Conservation (phyloP, 345 rosid genomes). For the Excoecaria cochinchinensis region DNA sequence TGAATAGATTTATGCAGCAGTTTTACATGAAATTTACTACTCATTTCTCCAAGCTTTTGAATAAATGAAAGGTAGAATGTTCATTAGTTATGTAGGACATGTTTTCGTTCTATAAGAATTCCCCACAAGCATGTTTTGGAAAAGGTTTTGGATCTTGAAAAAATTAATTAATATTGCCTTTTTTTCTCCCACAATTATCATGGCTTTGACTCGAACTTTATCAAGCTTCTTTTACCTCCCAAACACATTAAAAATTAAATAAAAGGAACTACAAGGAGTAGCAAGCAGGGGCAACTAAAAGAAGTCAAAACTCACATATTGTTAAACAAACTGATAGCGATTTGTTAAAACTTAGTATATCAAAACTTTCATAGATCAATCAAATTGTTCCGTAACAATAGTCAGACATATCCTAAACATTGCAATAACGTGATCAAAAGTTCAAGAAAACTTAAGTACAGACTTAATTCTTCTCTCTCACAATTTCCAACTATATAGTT, state of each 20-base stretch:
- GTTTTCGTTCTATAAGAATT: too few relatives aligned
- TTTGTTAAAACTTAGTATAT: background rate
- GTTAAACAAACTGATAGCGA: background rate
- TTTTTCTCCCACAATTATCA: background rate
- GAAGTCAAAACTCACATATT: background rate
- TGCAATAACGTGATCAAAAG: background rate
- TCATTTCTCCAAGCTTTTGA: background rate
- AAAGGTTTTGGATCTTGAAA: background rate
- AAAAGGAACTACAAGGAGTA: background rate
- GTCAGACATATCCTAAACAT: background rate
- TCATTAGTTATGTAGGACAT: background rate
- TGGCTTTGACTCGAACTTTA: background rate
- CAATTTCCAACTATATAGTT: background rate
- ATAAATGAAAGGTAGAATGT: background rate
- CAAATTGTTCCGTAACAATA: background rate
- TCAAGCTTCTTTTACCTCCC: background rate
- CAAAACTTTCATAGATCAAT: too few relatives aligned
- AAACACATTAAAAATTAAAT: background rate
- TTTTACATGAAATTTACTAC: background rate
- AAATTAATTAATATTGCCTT: background rate
- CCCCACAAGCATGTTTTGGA: background rate
- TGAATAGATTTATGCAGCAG: constrained; percentile 7
- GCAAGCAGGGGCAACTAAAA: background rate
- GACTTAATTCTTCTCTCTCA: background rate
- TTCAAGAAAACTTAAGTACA: background rate